Evolutionary conservation across 495 filamentous ascomycete genomes (phyloP), one percentile per base, ranked within the genome.

Genomic region (Tuber brumale): DNA sequence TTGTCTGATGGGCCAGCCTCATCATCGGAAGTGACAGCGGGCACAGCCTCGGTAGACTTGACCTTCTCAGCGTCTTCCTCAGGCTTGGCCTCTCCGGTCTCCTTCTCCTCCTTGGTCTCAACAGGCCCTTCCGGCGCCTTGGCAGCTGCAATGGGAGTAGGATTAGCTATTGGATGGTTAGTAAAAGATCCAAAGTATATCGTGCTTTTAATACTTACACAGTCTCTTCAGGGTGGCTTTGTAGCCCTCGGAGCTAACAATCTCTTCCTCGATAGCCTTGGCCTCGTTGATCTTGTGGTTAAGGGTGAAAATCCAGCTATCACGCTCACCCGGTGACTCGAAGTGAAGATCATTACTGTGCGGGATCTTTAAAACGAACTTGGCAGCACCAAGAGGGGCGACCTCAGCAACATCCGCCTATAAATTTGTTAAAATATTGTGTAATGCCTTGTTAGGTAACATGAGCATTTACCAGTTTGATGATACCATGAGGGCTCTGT

Each of bases 321-420:
- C 93, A 83, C 95, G 94, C 86, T 97, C 95, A 46, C 88, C 81
- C 79, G 80, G 91, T 76, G 87, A 80, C 45, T 83, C 82, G 2
- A 83, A 83, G 70, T 83, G 81, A 69, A 83, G 76, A 39, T 83
- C 82, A n/a, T n/a, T 27, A 39, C 74, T 76, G 14, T 72, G 69
- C 51, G 77, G 45, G 14, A 83, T 75, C 75, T 90, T 92, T 89
- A 97, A 92, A 81, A 87, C 84, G 88, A 99, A 97, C 85, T 95
- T 94, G 85, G 86, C 89, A 78, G 87, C 82, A 72, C 92, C 91
- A 72, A 91, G 90, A 83, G 91, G 89, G 78, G 87, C 86, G 73
- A 97, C 86, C 82, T 97, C 95, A 70, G 90, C 89, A 80, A 92
- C 89, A 80, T 98, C 94, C 81, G 93, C 88, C 94, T 95, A 75